Evolutionary conservation across 1,139 yeast species (phyloP).

Genomic region (Blastobotrys persicus): DNA sequence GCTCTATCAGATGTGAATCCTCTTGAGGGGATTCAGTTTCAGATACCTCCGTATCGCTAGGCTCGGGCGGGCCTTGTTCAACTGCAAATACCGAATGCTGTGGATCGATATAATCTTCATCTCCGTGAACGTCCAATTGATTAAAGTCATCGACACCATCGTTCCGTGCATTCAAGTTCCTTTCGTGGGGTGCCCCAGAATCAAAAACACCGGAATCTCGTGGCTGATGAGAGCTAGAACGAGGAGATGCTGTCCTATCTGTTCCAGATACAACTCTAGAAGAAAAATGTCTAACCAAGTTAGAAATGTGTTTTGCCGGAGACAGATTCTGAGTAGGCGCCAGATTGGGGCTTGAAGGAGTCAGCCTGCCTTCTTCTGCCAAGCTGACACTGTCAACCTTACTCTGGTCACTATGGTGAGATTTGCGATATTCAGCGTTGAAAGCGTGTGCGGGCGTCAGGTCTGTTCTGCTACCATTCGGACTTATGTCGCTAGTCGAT

Average conservation of each 20-base stretch:
- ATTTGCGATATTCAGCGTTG: slow-evolving; percentile 9
- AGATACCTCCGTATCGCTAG: slow-evolving; percentile 4
- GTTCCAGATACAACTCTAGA: slow-evolving; percentile 13
- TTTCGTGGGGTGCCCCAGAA: background rate
- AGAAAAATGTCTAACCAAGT: slow-evolving; percentile 15
- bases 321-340: slow-evolving; percentile 7
- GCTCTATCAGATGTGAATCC: slow-evolving; percentile 1
- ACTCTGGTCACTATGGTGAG: slow-evolving; percentile 1
- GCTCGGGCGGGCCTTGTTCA: slow-evolving; percentile 9
- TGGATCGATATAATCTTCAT: slow-evolving; percentile 5
- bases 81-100: slow-evolving; percentile 7
- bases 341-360: slow-evolving; percentile 2
- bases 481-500: background rate
- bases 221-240: background rate
- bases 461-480: slow-evolving; percentile 1
- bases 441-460: background rate
- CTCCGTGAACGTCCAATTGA: slow-evolving; percentile 1
- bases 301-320: slow-evolving; percentile 15
- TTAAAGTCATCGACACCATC: background rate
- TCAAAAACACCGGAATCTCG: background rate
- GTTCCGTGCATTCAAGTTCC: background rate
- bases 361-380: slow-evolving; percentile 12
- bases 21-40: background rate
- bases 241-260: background rate
- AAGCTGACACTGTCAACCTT: slow-evolving; percentile 1